Conservation (phyloP, 345 rosid species). For the Gossypium rotundifolium region DNA sequence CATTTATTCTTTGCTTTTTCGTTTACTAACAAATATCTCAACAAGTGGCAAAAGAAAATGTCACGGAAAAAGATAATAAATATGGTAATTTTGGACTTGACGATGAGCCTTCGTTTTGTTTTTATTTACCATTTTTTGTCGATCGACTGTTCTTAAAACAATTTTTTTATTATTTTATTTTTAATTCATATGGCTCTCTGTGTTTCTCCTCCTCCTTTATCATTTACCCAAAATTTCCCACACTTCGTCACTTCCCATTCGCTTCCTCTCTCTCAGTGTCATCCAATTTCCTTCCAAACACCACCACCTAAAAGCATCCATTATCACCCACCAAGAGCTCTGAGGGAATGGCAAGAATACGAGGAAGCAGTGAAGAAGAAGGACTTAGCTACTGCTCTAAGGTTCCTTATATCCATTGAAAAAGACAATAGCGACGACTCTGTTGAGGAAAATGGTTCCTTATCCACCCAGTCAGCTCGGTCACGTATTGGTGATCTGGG, state of each 20-base stretch:
- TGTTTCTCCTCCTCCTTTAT: background rate
- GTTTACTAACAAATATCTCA: too few relatives aligned
- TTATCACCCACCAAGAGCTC: slow-evolving; percentile 30
- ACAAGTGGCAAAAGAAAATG: too few relatives aligned
- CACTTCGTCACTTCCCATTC: background rate
- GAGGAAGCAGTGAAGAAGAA: slow-evolving; percentile 82
- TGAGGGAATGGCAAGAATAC: slow-evolving; percentile 76
- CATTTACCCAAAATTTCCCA: background rate
- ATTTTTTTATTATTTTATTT: background rate
- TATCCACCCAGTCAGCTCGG: slow-evolving; percentile 14
- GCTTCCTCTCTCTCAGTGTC: background rate
- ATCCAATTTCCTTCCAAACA: slow-evolving; percentile 6
- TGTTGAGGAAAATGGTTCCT: slow-evolving; percentile 11
- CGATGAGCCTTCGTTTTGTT: background rate
- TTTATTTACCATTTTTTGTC: background rate
- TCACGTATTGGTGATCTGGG: slow-evolving; percentile 31
- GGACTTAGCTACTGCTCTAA: slow-evolving; percentile 77
- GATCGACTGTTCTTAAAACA: background rate
- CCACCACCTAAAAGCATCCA: background rate
- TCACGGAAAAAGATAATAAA: background rate
- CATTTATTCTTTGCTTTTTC: too few relatives aligned
- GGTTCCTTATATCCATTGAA: slow-evolving; percentile 59
- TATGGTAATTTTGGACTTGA: background rate
- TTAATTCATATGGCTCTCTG: slow-evolving; percentile 1
- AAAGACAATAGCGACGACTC: slow-evolving; percentile 12